A percentile compares a stretch with the other conserved stretches of the same genome.
phyloP scores from a whole-genome alignment of 169 alveolate species.

The Perkinsus olseni region DNA sequence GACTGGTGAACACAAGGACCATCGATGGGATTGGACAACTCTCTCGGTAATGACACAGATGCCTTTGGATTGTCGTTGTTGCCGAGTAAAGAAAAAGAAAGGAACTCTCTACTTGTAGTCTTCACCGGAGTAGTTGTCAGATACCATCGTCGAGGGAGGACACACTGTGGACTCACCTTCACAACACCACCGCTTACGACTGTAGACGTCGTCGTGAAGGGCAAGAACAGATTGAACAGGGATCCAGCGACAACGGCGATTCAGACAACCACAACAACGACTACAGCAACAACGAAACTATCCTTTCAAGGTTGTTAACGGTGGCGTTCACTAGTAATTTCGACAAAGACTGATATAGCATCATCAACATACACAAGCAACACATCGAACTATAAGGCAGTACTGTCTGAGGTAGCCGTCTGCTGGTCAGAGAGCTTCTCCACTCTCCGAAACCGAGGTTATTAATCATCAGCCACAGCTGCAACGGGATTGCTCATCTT shows the following conservation, averaged over 20 bases:
- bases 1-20: neutral
- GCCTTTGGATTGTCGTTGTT: neutral
- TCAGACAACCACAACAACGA: too few species aligned
- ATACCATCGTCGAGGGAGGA: neutral
- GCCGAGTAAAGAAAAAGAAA: neutral
- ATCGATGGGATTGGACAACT: neutral
- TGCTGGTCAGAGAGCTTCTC: neutral
- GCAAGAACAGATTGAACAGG: too few species aligned
- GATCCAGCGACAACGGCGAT: too few species aligned
- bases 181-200: too few species aligned
- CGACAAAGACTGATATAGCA: too few species aligned
- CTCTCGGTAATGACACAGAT: neutral
- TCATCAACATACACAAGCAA: neutral
- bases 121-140: neutral
- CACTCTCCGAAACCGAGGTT: neutral
- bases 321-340: too few species aligned
- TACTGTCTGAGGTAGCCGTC: neutral
- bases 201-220: too few species aligned
- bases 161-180: neutral
- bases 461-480: neutral
- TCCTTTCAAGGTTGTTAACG: too few species aligned
- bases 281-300: too few species aligned
- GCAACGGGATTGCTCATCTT: too few species aligned
- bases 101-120: neutral
- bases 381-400: neutral